phyloP scores from a whole-genome alignment of 78 protist species.

The Polysphondylium violaceum region DNA sequence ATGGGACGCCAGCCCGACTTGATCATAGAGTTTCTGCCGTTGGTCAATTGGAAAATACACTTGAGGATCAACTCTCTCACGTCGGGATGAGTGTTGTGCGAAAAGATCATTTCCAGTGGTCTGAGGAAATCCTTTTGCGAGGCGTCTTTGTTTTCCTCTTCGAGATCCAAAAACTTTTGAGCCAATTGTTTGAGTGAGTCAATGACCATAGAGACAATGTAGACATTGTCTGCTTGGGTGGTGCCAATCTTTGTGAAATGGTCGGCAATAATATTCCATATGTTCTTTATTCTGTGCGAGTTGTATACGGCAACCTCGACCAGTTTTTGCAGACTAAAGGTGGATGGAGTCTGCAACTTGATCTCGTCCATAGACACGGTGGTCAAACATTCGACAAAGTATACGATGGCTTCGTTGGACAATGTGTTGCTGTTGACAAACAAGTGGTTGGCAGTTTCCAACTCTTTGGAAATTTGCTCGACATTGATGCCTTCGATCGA shows the following conservation, averaged over 20 bases:
- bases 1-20: constrained; percentile 97
- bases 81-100: constrained; percentile 32
- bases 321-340: constrained; percentile 94
- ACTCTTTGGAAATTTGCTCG: constrained; percentile 55
- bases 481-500: constrained; percentile 65
- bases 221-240: constrained; percentile 38
- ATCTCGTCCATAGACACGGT: constrained; percentile 92
- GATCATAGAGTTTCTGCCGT: constrained; percentile 79
- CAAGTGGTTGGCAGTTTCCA: constrained; percentile 61
- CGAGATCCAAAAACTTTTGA: constrained; percentile 94
- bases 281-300: constrained; percentile 93
- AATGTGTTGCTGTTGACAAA: constrained; percentile 47
- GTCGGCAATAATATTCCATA: constrained; percentile 89
- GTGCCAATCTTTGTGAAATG: constrained; percentile 62
- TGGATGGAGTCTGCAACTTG: constrained; percentile 83
- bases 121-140: constrained; percentile 97
- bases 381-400: constrained; percentile 91
- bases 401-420: constrained; percentile 85
- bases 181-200: constrained; percentile 97
- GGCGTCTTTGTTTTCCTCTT: constrained; percentile 91
- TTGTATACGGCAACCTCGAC: constrained; percentile 96
- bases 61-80: constrained; percentile 67
- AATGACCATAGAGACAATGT: constrained; percentile 85
- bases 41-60: constrained; percentile 74
- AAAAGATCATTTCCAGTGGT: constrained; percentile 95